Evolutionary conservation across 345 rosid genomes (phyloP).

Genomic region (rapeseed (Brassica napus)): DNA sequence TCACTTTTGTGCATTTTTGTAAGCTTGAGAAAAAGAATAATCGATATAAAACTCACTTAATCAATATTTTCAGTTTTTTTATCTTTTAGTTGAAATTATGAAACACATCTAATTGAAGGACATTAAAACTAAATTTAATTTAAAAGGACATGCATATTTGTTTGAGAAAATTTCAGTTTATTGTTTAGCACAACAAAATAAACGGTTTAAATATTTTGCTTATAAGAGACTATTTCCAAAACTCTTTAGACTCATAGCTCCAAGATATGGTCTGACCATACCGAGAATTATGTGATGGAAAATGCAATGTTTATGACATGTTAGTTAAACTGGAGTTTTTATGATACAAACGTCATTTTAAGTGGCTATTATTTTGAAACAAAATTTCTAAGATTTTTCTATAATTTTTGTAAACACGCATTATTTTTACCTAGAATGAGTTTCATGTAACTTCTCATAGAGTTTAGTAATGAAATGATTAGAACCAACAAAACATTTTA

Average conservation of each 20-base stretch:
- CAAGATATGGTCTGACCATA: background rate
- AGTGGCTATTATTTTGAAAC: background rate
- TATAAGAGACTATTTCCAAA: background rate
- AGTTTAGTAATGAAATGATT: background rate
- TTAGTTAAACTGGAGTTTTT: background rate
- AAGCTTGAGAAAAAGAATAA: background rate
- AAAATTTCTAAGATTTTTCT: too few species aligned
- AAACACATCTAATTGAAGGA: background rate
- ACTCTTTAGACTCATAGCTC: background rate
- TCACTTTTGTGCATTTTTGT: background rate
- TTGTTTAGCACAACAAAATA: background rate
- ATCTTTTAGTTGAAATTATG: background rate
- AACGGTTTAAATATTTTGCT: background rate
- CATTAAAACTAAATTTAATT: background rate
- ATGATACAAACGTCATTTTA: background rate
- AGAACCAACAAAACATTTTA: background rate
- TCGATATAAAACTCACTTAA: conserved; percentile 5
- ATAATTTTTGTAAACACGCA: background rate
- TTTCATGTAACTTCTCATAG: background rate
- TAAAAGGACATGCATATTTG: background rate
- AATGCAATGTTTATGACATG: background rate
- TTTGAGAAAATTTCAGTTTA: background rate
- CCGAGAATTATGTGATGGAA: background rate
- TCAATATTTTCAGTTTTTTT: background rate
- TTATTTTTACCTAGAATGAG: background rate